Conservation (phyloP, 1,284 basidiomycete species). For the Coniferiporia sulphurascens region DNA sequence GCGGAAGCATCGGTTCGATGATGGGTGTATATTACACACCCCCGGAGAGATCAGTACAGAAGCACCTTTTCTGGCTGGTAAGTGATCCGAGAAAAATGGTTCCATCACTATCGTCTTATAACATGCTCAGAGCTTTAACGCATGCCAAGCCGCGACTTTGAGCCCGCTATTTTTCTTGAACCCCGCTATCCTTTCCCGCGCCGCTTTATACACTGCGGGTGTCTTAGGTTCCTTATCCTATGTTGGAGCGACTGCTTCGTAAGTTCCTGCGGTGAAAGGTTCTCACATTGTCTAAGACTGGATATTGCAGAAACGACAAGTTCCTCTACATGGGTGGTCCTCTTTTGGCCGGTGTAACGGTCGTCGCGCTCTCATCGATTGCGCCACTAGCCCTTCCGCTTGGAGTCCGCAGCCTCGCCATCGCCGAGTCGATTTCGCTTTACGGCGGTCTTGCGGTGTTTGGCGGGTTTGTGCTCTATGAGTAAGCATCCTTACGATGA, state of each 20-base stretch:
- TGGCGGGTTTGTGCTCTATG: conserved; percentile 81
- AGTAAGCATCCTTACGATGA: conserved; percentile 44
- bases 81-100: conserved; percentile 25
- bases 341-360: conserved; percentile 79
- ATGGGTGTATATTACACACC: conserved; percentile 72
- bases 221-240: conserved; percentile 82
- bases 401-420: conserved; percentile 70
- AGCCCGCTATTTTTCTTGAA: conserved; percentile 83
- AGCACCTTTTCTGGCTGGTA: conserved; percentile 76
- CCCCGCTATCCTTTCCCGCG: conserved; percentile 84
- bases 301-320: conserved; percentile 61
- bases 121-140: conserved; percentile 69
- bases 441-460: conserved; percentile 89
- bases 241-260: conserved; percentile 85
- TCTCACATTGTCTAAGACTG: conserved; percentile 2
- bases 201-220: conserved; percentile 85
- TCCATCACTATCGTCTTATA: background rate
- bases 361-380: conserved; percentile 80
- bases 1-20: conserved; percentile 71
- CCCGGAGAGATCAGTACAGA: conserved; percentile 66
- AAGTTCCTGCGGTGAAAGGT: conserved; percentile 22
- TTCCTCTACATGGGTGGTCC: conserved; percentile 84
- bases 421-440: conserved; percentile 76
- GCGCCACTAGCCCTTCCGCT: conserved; percentile 86
- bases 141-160: conserved; percentile 79